Conservation (phyloP, 352 stramenopile species). For the Vaucheria bursata region DNA sequence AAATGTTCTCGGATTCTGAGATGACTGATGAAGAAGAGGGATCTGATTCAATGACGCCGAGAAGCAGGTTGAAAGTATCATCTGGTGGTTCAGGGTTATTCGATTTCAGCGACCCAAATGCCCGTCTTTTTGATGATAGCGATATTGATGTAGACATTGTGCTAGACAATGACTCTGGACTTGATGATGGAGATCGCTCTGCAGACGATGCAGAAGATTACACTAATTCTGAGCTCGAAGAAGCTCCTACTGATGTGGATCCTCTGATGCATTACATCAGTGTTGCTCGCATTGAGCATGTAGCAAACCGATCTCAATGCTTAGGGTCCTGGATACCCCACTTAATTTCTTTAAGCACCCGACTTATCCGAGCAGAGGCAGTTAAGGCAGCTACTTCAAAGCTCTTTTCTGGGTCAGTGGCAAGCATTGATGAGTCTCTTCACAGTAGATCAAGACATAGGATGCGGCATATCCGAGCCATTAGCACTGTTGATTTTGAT, state of each 20-base stretch:
- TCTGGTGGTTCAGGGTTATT: conserved; percentile 20
- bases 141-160: conserved; percentile 13
- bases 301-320: conserved; percentile 38
- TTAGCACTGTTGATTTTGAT: conserved; percentile 27
- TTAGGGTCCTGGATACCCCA: conserved; percentile 43
- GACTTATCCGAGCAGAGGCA: conserved; percentile 33
- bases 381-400: not conserved
- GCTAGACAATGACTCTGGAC: not conserved
- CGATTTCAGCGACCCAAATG: conserved; percentile 23
- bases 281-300: conserved; percentile 32
- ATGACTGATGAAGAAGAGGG: not conserved
- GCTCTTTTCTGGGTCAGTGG: not conserved
- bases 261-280: conserved; percentile 24
- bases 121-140: conserved; percentile 30
- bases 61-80: not conserved
- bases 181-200: not conserved
- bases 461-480: no score
- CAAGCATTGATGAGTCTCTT: not conserved
- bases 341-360: conserved; percentile 21
- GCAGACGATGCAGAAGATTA: not conserved
- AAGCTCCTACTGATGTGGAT: conserved; percentile 20
- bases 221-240: no score
- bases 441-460: conserved; percentile 14
- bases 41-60: not conserved
- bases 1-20: no score